Base-by-base conservation (phyloP, 257 asterid species). In the Solanum chmielewskii region DNA sequence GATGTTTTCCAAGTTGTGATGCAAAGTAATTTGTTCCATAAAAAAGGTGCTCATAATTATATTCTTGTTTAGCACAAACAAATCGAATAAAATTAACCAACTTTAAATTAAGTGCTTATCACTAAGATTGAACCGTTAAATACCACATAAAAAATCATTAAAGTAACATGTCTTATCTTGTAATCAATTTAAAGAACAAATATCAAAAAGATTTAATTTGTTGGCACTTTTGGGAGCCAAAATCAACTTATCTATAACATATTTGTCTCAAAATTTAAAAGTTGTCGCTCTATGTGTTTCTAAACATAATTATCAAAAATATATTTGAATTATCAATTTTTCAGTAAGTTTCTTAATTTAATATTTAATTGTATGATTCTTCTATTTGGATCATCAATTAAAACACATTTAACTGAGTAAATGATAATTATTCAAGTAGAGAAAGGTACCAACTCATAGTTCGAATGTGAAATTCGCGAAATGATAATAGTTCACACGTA, bases 41-140 rank as follows among this genome's bases (percentile, higher is more conserved):
- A 27, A 68, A 11, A 74, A 78, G 75, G 81, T 75, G 25, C 27
- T 88, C 21, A 87, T 60, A 70, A 70, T 70, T 70, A 70, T 86
- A 83, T 90, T 87, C 86, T 11, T 29, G 42, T 82, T 88, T 85
- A 41, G 86, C 83, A 83, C 88, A 76, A 73, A 66, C 91, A 90
- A 84, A 88, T 81, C 85, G 91, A 87, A 88, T 88, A 87, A 85
- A 62, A 71, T 83, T 88, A 87, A 60, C 31, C 11, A 87, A 68
- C 78, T 84, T 87, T 77, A 69, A 25, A 27, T 11, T 60, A 47
- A 86, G 33, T 83, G 35, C 86, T 88, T 68, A 87, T 59, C 25
- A 59, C 2, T n/a, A 80, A 90, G 52, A 85, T 33, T 85, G 16
- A 66, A 76, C n/a, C 73, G 44, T 86, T 29, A 87, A 87, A 82